Conservation (phyloP, 1,284 basidiomycete genomes). For the Puccinia coronata region DNA sequence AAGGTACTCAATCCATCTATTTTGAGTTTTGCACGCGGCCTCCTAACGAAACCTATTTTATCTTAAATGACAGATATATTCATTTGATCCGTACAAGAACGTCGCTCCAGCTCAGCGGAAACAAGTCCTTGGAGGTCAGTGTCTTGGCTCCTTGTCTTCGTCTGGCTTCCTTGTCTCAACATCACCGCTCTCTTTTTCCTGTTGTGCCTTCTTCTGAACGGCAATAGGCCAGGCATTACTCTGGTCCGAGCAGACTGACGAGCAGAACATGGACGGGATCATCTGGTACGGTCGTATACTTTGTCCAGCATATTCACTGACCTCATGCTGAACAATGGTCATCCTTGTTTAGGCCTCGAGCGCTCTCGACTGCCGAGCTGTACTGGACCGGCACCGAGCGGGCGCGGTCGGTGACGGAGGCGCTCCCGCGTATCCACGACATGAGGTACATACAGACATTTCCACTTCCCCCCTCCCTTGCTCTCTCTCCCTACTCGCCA, state of each 20-base stretch:
- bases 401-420: conserved; percentile 61
- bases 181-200: too few species aligned
- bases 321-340: too few species aligned
- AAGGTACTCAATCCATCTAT: conserved; percentile 60
- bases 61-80: too few species aligned
- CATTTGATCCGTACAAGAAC: conserved; percentile 71
- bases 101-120: conserved; percentile 60
- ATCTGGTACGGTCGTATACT: conserved; percentile 68
- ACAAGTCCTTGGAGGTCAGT: conserved; percentile 31
- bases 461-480: background rate
- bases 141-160: too few species aligned
- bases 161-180: too few species aligned
- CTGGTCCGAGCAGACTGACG: conserved; percentile 76
- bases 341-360: conserved; percentile 65
- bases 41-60: too few species aligned
- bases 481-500: background rate
- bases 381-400: conserved; percentile 72
- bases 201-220: too few species aligned
- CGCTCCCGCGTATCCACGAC: conserved; percentile 76
- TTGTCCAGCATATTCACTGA: too few species aligned
- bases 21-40: too few species aligned
- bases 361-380: conserved; percentile 74
- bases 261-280: conserved; percentile 70
- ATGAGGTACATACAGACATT: conserved; percentile 62
- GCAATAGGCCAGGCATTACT: conserved; percentile 66